Percentiles rank a stretch among this genome's conserved stretches.
phyloP scores from a whole-genome alignment of 106 monocot species.

The Amphibolis antarctica region DNA sequence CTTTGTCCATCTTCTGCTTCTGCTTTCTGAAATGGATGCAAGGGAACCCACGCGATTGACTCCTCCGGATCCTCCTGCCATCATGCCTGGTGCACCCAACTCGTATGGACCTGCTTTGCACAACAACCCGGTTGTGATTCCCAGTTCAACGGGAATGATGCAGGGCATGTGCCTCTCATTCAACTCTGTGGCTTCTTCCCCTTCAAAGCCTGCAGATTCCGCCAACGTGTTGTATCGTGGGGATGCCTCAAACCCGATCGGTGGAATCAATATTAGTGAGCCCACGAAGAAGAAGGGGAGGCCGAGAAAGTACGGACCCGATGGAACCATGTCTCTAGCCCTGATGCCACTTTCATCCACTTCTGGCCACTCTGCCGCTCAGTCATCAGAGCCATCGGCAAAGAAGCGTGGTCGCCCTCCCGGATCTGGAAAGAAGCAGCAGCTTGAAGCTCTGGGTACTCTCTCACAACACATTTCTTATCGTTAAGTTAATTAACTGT shows the following conservation, averaged over 20 bases:
- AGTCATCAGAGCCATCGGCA: background rate
- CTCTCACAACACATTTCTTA: background rate
- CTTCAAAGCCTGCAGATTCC: background rate
- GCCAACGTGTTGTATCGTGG: constrained; percentile 4
- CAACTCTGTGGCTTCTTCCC: background rate
- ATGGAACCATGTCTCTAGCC: constrained; percentile 9
- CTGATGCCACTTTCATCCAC: background rate
- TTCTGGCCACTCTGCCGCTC: constrained; percentile 2
- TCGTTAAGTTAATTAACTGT: background rate
- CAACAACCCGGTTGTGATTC: constrained; percentile 1
- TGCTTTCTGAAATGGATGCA: constrained; percentile 2
- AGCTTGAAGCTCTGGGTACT: constrained; percentile 24
- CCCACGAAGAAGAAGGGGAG: constrained; percentile 25
- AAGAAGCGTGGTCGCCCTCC: constrained; percentile 30
- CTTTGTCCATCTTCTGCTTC: no score
- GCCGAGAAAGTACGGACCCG: constrained; percentile 27
- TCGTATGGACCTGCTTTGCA: background rate
- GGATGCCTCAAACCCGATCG: background rate
- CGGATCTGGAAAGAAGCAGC: constrained; percentile 31
- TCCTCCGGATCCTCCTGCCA: background rate
- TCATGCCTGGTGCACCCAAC: background rate
- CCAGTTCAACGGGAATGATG: constrained; percentile 6
- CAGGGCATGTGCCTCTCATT: constrained; percentile 7
- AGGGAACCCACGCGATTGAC: constrained; percentile 3
- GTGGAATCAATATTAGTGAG: constrained; percentile 11